Conservation (phyloP, 768 basidiomycete genomes). For the Fibroporia radiculosa region DNA sequence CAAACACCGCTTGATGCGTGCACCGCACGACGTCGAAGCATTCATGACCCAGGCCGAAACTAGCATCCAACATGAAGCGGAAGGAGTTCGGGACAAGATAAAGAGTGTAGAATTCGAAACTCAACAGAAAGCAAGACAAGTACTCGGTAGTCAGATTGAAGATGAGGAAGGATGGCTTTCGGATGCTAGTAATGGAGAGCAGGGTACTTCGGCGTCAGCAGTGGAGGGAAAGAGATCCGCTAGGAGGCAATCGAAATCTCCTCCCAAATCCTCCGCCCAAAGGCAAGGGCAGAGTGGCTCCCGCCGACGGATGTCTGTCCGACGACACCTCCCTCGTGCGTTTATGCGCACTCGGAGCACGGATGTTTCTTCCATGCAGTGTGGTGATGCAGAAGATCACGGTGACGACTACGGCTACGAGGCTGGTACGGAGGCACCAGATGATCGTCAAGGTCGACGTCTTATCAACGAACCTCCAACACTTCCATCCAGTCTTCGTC, state of each 20-base stretch:
- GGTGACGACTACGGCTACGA: constrained; percentile 4
- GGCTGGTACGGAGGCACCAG: constrained; percentile 9
- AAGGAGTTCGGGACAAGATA: constrained; percentile 11
- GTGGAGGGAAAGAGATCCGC: constrained; percentile 2
- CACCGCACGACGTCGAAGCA: constrained; percentile 9
- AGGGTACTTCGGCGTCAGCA: constrained; percentile 7
- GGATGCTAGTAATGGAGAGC: constrained; percentile 33
- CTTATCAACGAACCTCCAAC: constrained; percentile 1
- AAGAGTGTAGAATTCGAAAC: constrained; percentile 9
- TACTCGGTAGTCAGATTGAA: constrained; percentile 16
- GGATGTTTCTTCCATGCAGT: constrained; percentile 2
- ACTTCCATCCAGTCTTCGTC: constrained; percentile 6
- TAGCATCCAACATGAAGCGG: constrained; percentile 12
- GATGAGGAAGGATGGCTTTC: constrained; percentile 64
- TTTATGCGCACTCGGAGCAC: constrained; percentile 9
- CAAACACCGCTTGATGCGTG: constrained; percentile 11
- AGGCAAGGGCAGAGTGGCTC: not conserved
- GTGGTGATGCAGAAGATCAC: not conserved
- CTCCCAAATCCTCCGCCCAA: constrained; percentile 6
- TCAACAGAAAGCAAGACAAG: constrained; percentile 13
- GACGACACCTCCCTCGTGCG: constrained; percentile 9
- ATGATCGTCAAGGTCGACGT: constrained; percentile 16
- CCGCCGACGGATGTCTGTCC: constrained; percentile 9
- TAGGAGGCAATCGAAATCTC: not conserved
- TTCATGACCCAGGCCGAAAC: constrained; percentile 13